Percentiles rank a stretch among this genome's conserved stretches.
These are phyloP conservation scores for Apophysomyces elegans DNA, from an alignment of 371 early-diverging fungal genomes.

Conservation along the genomic window DNA sequence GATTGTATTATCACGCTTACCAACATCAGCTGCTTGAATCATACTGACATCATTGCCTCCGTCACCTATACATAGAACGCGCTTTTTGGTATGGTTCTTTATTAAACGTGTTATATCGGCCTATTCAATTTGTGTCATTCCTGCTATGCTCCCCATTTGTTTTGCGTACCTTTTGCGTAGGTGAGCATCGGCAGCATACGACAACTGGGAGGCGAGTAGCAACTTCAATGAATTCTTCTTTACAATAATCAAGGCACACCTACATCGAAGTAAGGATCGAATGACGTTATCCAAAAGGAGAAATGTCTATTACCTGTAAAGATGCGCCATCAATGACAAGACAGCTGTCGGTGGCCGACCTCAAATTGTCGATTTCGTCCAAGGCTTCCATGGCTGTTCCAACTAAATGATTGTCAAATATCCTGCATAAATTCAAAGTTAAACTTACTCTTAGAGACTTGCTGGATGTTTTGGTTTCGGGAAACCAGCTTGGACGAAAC, in stretches of 20 bases:
- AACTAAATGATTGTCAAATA: slow-evolving; percentile 39
- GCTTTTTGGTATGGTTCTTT: slow-evolving; percentile 74
- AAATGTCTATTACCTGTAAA: slow-evolving; percentile 61
- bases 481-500: slow-evolving; percentile 92
- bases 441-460: slow-evolving; percentile 66
- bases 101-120: slow-evolving; percentile 94
- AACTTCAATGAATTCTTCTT: slow-evolving; percentile 83
- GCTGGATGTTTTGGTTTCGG: slow-evolving; percentile 85
- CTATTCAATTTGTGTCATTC: slow-evolving; percentile 21
- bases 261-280: slow-evolving; percentile 6
- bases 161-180: slow-evolving; percentile 90
- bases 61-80: slow-evolving; percentile 97
- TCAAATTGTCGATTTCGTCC: slow-evolving; percentile 70
- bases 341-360: slow-evolving; percentile 73
- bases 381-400: slow-evolving; percentile 57
- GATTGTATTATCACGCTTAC: slow-evolving; percentile 34
- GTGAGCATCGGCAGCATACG: slow-evolving; percentile 98
- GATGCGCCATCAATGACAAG: slow-evolving; percentile 98
- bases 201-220: slow-evolving; percentile 87
- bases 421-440: background rate
- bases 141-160: background rate
- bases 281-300: slow-evolving; percentile 12
- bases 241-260: slow-evolving; percentile 73
- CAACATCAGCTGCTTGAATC: slow-evolving; percentile 99
- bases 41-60: slow-evolving; percentile 99